Percentiles rank a stretch among this genome's conserved stretches.
These are phyloP conservation scores for Fusarium phyllophilum DNA, from an alignment of 2,329 filamentous ascomycete species.

Conservation along the genomic window DNA sequence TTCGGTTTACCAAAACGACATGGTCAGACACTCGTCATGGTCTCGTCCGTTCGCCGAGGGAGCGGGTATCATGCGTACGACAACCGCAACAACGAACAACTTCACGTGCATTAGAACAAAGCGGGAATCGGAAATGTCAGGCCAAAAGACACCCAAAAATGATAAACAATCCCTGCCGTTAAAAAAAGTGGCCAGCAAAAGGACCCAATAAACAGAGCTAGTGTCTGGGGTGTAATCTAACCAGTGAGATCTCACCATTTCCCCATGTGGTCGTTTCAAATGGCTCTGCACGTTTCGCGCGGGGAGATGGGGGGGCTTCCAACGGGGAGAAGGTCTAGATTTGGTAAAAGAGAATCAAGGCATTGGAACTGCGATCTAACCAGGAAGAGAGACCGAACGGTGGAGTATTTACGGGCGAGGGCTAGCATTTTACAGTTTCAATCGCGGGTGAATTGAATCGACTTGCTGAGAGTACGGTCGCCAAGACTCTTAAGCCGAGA, in stretches of 20 bases:
- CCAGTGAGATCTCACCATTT: slow-evolving; percentile 25
- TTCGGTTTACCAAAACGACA: slow-evolving; percentile 8
- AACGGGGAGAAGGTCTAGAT: slow-evolving; percentile 14
- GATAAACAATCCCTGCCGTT: background rate
- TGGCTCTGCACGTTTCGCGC: slow-evolving; percentile 12
- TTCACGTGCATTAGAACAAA: slow-evolving; percentile 5
- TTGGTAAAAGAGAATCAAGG: background rate
- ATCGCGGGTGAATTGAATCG: background rate
- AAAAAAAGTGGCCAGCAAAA: background rate
- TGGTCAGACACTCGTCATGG: background rate
- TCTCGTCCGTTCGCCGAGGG: background rate
- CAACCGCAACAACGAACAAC: background rate
- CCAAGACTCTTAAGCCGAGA: background rate
- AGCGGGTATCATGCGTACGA: background rate
- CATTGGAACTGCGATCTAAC: slow-evolving; percentile 6
- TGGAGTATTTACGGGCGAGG: slow-evolving; percentile 1
- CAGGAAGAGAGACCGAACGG: slow-evolving; percentile 26
- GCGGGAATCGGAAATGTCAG: slow-evolving; percentile 7
- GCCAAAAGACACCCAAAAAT: background rate
- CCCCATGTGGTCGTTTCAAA: slow-evolving; percentile 35
- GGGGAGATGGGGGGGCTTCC: background rate
- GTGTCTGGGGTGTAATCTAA: slow-evolving; percentile 2
- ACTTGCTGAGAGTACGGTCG: background rate
- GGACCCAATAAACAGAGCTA: background rate
- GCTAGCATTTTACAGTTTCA: background rate